These are phyloP conservation scores for Fusarium xyrophilum DNA, from an alignment of 2,329 filamentous ascomycete genomes.

Conservation along the genomic window DNA sequence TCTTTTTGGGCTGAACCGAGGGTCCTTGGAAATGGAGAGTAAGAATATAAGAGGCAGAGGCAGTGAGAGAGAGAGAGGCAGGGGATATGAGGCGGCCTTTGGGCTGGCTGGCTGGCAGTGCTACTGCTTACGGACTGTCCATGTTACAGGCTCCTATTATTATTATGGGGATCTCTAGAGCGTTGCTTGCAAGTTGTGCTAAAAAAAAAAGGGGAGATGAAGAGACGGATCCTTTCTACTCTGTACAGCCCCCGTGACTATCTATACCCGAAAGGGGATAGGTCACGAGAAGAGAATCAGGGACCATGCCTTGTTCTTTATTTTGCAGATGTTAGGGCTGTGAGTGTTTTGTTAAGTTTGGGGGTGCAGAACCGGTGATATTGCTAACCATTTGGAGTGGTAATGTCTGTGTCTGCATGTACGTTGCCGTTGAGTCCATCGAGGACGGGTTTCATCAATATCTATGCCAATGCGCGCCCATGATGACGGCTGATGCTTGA, in stretches of 20 bases:
- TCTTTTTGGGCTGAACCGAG: conserved; percentile 27
- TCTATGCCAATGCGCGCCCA: neutral
- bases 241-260: too few species aligned
- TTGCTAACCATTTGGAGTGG: neutral
- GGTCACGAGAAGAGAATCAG: conserved; percentile 17
- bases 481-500: conserved; percentile 16
- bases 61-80: conserved; percentile 10
- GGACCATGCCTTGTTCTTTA: conserved; percentile 9
- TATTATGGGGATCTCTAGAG: conserved; percentile 22
- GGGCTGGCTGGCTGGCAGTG: conserved; percentile 29
- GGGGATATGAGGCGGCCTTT: conserved; percentile 32
- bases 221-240: conserved; percentile 22
- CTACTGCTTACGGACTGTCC: conserved; percentile 18
- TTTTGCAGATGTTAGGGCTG: conserved; percentile 8
- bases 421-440: neutral
- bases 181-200: conserved; percentile 23
- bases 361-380: neutral
- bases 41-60: conserved; percentile 10
- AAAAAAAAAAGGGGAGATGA: conserved; percentile 29
- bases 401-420: neutral
- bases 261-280: conserved; percentile 15
- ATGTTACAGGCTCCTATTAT: conserved; percentile 6
- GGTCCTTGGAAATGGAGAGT: neutral
- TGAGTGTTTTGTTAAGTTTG: neutral
- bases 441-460: neutral